Conservation (phyloP, 148 eudicot species). For the Beta vulgaris region DNA sequence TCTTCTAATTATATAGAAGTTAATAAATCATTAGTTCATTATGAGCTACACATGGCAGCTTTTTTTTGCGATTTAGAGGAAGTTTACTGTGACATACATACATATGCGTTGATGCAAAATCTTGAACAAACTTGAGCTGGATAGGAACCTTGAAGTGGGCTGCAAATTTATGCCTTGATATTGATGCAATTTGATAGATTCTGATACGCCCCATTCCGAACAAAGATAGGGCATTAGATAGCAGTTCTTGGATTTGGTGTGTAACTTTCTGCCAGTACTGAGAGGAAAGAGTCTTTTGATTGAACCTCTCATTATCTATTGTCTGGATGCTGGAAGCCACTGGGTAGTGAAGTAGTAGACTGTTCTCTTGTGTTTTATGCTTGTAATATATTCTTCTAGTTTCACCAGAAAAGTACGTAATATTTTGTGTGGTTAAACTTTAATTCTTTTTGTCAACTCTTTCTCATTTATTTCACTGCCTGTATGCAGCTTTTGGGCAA, state of each 20-base stretch:
- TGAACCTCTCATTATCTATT: too few relatives aligned
- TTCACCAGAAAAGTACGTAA: neutral
- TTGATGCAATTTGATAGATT: neutral
- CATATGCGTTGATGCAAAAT: neutral
- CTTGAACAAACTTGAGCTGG: neutral
- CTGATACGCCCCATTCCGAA: too few relatives aligned
- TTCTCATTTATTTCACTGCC: constrained; percentile 9
- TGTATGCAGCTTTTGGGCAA: constrained; percentile 68
- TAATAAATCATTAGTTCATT: too few relatives aligned
- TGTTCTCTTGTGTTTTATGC: neutral
- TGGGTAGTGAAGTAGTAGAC: neutral
- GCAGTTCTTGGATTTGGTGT: too few relatives aligned
- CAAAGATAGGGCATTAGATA: neutral
- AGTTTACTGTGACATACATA: too few relatives aligned
- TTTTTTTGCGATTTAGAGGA: too few relatives aligned
- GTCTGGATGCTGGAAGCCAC: neutral
- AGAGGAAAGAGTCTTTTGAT: too few relatives aligned
- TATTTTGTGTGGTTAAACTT: constrained; percentile 4
- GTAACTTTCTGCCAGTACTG: too few relatives aligned
- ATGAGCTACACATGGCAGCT: too few relatives aligned
- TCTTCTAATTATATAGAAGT: too few relatives aligned
- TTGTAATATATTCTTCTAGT: neutral
- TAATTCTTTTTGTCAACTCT: neutral
- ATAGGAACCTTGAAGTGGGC: neutral
- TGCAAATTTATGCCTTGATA: neutral